These are phyloP conservation scores for Melaleuca alternifolia DNA, from an alignment of 345 rosid species.

Conservation along the genomic window DNA sequence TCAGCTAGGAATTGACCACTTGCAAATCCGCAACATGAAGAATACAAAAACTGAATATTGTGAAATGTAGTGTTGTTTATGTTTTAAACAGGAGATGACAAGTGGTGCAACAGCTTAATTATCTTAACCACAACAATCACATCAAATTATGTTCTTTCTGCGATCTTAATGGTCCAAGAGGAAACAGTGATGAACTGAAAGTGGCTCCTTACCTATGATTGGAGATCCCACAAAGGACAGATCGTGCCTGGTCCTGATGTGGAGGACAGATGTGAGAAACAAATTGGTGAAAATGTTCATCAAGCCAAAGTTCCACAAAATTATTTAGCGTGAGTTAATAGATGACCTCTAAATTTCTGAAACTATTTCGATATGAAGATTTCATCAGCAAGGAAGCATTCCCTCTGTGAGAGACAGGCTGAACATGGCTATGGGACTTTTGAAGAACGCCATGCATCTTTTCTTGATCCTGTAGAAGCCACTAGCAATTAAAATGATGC, in stretches of 20 bases:
- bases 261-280: not conserved
- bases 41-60: not conserved
- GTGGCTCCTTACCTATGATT: not conserved
- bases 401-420: constrained; percentile 1
- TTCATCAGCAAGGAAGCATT: constrained; percentile 8
- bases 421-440: constrained; percentile 6
- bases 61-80: not conserved
- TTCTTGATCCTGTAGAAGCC: constrained; percentile 17
- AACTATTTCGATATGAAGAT: constrained; percentile 7
- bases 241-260: not conserved
- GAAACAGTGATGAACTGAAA: not conserved
- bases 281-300: not conserved
- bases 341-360: not conserved
- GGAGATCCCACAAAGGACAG: not conserved
- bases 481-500: not conserved
- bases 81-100: not conserved
- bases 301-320: not conserved
- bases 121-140: not conserved
- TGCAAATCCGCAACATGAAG: not conserved
- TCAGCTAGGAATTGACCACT: not conserved
- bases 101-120: not conserved
- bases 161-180: not conserved
- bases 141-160: not conserved
- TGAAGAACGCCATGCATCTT: constrained; percentile 20
- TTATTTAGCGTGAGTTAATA: not conserved